Evolutionary conservation across 306 rosid genomes (phyloP), one percentile per base, ranked within the genome.

Genomic region (Quercus suber): DNA sequence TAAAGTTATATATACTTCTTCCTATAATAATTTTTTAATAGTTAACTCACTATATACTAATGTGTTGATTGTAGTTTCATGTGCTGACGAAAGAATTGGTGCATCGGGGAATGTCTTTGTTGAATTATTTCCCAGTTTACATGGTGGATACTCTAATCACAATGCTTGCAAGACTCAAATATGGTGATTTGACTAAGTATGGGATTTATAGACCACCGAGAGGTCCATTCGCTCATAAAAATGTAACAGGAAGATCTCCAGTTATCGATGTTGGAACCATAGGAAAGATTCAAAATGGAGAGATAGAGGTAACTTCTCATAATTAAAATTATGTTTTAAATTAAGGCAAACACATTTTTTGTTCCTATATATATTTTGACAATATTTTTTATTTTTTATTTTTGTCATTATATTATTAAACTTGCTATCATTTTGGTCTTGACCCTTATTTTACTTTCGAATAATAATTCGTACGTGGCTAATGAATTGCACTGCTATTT

Each of bases 181-280:
- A n/a, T n/a, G 89, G 93, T 2, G 85, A 89, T 79, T 55, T 88
- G 10, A 77, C 93, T 5, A n/a, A 69, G 15, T 64, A 70, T 0
- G 90, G 88, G 2, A 84, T 89, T 43, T 6, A 8, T 71, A 77
- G 73, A 0, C 93, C 96, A 14, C 30, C 13, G 15, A 5, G 41
- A 12, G 96, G 93, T 4, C 93, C 93, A 0, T 86, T 91, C 17
- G 25, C 57, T 15, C 69, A 81, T 23, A 89, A 91, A 84, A 5
- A 18, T 6, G 18, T 33, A 4, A 45, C 76, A 1, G 90, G 93
- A 1, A 82, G 77, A 13, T 60, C 92, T 55, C 84, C 89, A 0
- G 80, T 88, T 41, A 23, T 91, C 13, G 96, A 91, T 12, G 88
- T 88, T 41, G 93, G 96, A 30, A 82, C 89, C 33, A 17, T 88